Conservation (phyloP, 768 basidiomycete species). For the Mycena alexandri region DNA sequence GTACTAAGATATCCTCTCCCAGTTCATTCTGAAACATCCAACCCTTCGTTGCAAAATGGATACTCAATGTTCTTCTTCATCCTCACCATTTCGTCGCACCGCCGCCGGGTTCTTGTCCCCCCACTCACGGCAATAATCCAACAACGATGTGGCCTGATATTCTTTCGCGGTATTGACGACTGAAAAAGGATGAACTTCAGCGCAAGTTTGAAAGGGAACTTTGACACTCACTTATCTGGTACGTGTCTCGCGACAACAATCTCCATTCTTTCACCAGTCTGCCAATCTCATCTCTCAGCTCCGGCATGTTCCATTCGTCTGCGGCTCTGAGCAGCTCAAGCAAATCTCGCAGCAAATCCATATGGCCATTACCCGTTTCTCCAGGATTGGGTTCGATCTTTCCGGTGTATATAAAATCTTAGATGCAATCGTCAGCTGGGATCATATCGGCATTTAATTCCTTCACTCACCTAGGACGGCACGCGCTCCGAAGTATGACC, state of each 20-base stretch:
- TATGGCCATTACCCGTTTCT: slow-evolving; percentile 26
- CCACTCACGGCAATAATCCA: slow-evolving; percentile 35
- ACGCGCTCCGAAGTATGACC: slow-evolving; percentile 37
- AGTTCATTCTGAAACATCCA: no score
- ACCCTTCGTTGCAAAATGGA: no score
- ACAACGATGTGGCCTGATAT: slow-evolving; percentile 19
- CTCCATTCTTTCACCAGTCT: slow-evolving; percentile 29
- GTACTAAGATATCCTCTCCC: no score
- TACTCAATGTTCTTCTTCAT: not conserved
- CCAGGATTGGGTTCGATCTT: slow-evolving; percentile 22
- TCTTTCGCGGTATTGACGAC: slow-evolving; percentile 24
- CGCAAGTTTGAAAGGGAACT: not conserved
- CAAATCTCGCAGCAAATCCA: slow-evolving; percentile 32
- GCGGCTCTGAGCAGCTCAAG: slow-evolving; percentile 33
- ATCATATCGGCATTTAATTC: not conserved
- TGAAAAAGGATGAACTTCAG: not conserved
- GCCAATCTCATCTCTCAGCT: slow-evolving; percentile 38
- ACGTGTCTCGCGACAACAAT: slow-evolving; percentile 36
- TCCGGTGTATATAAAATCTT: slow-evolving; percentile 37
- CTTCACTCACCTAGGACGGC: slow-evolving; percentile 33
- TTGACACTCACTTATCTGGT: slow-evolving; percentile 28
- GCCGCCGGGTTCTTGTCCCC: slow-evolving; percentile 25
- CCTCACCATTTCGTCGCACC: not conserved
- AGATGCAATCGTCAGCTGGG: slow-evolving; percentile 14
- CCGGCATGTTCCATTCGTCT: slow-evolving; percentile 36